These are phyloP conservation scores for Cercophora scortea DNA, from an alignment of 495 filamentous ascomycete species.

Conservation along the genomic window DNA sequence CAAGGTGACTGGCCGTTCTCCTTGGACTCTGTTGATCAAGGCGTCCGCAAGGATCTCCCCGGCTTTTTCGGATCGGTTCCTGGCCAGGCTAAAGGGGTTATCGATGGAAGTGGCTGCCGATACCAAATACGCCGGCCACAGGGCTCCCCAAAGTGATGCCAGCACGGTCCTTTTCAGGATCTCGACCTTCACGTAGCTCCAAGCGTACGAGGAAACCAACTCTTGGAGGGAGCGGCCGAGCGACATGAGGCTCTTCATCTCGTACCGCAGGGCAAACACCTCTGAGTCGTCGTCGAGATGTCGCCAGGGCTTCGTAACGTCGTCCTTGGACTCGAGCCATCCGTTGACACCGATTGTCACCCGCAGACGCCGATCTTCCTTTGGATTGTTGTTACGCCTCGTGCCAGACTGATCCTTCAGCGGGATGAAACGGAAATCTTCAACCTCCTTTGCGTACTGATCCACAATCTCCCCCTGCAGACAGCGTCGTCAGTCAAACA, in stretches of 20 bases:
- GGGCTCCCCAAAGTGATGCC: conserved; percentile 58
- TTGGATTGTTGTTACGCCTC: conserved; percentile 16
- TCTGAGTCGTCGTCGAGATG: conserved; percentile 61
- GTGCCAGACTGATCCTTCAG: conserved; percentile 43
- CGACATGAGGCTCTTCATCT: conserved; percentile 63
- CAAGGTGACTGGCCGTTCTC: conserved; percentile 75
- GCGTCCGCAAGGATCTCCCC: conserved; percentile 78
- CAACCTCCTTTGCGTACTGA: conserved; percentile 73
- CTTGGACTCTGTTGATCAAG: conserved; percentile 74
- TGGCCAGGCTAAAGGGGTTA: conserved; percentile 79
- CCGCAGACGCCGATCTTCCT: conserved; percentile 48
- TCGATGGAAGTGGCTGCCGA: conserved; percentile 61
- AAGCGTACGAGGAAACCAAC: conserved; percentile 64
- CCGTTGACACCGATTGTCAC: conserved; percentile 81
- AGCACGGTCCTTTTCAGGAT: conserved; percentile 72
- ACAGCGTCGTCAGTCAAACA: not conserved
- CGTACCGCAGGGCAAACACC: conserved; percentile 75
- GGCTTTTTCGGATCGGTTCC: conserved; percentile 70
- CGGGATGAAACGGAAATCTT: conserved; percentile 82
- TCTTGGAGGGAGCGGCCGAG: conserved; percentile 63
- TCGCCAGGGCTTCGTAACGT: conserved; percentile 70
- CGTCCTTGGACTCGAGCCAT: conserved; percentile 63
- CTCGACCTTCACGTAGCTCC: conserved; percentile 60
- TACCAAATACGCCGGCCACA: conserved; percentile 69
- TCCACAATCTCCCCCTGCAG: conserved; percentile 65